A percentile compares a stretch with the other conserved stretches of the same genome.
Evolutionary conservation across 345 rosid genomes (phyloP).

Genomic region (Aurinia saxatilis): DNA sequence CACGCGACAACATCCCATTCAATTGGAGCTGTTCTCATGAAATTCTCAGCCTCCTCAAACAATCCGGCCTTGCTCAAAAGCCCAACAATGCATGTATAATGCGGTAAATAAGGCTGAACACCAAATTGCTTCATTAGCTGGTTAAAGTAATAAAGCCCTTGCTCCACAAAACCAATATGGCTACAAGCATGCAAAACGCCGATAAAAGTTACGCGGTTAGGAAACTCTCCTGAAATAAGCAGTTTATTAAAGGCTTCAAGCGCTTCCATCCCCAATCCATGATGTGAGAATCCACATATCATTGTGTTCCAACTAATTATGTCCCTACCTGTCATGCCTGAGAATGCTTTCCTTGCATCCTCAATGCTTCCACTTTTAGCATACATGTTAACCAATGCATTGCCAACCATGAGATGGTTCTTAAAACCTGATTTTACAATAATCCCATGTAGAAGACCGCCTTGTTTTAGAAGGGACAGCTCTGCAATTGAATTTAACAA

Average conservation of each 20-base stretch:
- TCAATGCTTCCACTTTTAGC: constrained; percentile 51
- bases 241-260: constrained; percentile 48
- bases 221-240: constrained; percentile 42
- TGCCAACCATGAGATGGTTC: constrained; percentile 52
- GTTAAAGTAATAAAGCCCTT: constrained; percentile 54
- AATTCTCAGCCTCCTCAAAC: constrained; percentile 48
- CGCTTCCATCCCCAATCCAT: constrained; percentile 66
- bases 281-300: constrained; percentile 73
- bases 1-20: constrained; percentile 78
- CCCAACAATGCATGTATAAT: constrained; percentile 69
- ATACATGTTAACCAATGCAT: constrained; percentile 69
- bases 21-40: constrained; percentile 59
- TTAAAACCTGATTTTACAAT: constrained; percentile 45
- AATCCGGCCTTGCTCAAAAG: constrained; percentile 69
- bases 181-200: constrained; percentile 79
- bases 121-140: constrained; percentile 47
- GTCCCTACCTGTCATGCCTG: constrained; percentile 33
- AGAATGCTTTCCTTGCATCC: constrained; percentile 46
- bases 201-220: constrained; percentile 66
- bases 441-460: constrained; percentile 44
- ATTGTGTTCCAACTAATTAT: constrained; percentile 61
- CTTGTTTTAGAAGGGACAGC: constrained; percentile 49
- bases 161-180: constrained; percentile 50
- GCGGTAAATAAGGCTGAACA: constrained; percentile 61
- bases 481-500: constrained; percentile 57